Percentiles rank a stretch among this genome's conserved stretches.
Evolutionary conservation across 345 rosid genomes (phyloP).

Genomic region (Ceriops decandra): DNA sequence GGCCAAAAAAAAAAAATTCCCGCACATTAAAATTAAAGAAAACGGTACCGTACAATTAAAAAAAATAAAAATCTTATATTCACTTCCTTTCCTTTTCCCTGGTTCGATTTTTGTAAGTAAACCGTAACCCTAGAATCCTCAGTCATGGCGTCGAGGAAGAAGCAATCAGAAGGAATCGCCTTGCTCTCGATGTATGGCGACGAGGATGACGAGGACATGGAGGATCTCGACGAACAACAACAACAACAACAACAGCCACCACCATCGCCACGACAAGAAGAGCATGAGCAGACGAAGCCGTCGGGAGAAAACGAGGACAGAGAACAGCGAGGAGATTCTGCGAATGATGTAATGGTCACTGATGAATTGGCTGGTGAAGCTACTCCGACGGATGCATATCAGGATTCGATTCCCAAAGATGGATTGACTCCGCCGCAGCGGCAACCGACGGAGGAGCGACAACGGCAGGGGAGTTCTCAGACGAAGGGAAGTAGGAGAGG

Average conservation of each 20-base stretch:
- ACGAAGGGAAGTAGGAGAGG: constrained; percentile 32
- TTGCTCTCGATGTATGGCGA: constrained; percentile 76
- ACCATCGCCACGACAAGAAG: constrained; percentile 19
- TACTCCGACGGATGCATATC: constrained; percentile 14
- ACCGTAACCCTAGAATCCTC: constrained; percentile 16
- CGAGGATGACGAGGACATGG: constrained; percentile 86
- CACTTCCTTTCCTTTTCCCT: not conserved
- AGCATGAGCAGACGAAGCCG: constrained; percentile 24
- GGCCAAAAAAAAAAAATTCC: too few relatives aligned
- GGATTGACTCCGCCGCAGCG: constrained; percentile 21
- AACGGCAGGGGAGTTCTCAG: constrained; percentile 13
- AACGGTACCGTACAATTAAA: too few relatives aligned
- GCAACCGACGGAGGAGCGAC: constrained; percentile 14
- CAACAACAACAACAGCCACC: constrained; percentile 2
- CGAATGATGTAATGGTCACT: constrained; percentile 13
- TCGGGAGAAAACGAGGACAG: constrained; percentile 13
- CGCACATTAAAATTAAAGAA: too few relatives aligned
- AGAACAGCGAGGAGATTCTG: constrained; percentile 47
- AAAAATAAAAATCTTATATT: too few relatives aligned
- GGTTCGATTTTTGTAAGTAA: not conserved
- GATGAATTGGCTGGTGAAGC: constrained; percentile 22
- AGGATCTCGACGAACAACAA: constrained; percentile 41
- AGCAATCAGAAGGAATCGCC: constrained; percentile 75
- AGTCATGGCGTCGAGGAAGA: constrained; percentile 63
- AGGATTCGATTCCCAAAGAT: constrained; percentile 11